Conservation (phyloP, 2,329 filamentous ascomycete species). For the Thermoascus crustaceus region DNA sequence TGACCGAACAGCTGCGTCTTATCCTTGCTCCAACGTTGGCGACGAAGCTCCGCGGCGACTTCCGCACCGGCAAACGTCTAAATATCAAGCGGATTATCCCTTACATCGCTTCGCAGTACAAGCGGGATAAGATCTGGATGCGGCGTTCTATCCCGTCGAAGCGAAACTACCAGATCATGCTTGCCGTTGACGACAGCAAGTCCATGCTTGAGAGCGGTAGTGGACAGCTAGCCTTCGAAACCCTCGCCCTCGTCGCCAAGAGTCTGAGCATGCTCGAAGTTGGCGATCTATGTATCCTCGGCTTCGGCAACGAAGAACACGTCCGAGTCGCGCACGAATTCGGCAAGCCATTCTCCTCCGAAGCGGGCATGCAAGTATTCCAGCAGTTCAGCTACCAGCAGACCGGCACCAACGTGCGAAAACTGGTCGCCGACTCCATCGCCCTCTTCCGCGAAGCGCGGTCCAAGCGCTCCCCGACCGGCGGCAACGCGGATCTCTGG, state of each 20-base stretch:
- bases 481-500: slow-evolving; percentile 69
- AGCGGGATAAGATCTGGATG: slow-evolving; percentile 99
- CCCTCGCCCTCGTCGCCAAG: slow-evolving; percentile 81
- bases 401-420: slow-evolving; percentile 74
- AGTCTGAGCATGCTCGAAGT: slow-evolving; percentile 87
- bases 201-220: slow-evolving; percentile 81
- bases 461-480: slow-evolving; percentile 45
- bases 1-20: slow-evolving; percentile 90
- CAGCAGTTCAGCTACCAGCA: slow-evolving; percentile 80
- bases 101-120: slow-evolving; percentile 96
- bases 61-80: slow-evolving; percentile 93
- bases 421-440: slow-evolving; percentile 68
- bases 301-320: slow-evolving; percentile 66
- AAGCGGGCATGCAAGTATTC: slow-evolving; percentile 75
- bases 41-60: slow-evolving; percentile 92
- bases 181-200: slow-evolving; percentile 92
- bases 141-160: slow-evolving; percentile 84
- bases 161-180: slow-evolving; percentile 91
- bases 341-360: slow-evolving; percentile 68
- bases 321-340: slow-evolving; percentile 83
- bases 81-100: slow-evolving; percentile 99
- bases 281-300: slow-evolving; percentile 83
- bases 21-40: slow-evolving; percentile 92
- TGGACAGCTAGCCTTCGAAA: slow-evolving; percentile 80
- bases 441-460: slow-evolving; percentile 73